phyloP scores from a whole-genome alignment of 2,329 filamentous ascomycete genomes.

The Beauveria asiatica region DNA sequence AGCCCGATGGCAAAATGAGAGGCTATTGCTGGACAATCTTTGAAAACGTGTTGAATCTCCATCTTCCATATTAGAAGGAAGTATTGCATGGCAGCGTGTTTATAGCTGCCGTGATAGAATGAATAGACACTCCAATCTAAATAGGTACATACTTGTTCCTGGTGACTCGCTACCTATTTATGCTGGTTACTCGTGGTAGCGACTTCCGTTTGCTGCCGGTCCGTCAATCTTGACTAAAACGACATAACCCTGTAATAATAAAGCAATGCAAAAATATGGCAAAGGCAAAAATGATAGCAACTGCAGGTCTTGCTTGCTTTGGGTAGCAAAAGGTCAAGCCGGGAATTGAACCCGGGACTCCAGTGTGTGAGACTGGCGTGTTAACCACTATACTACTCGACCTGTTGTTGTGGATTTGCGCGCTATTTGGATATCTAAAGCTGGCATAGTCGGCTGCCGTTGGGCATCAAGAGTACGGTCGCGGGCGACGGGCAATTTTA shows the following conservation, averaged over 20 bases:
- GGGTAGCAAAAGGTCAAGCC: conserved; percentile 4
- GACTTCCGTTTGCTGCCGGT: background rate
- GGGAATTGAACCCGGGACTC: conserved; percentile 18
- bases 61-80: background rate
- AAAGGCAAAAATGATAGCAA: background rate
- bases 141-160: background rate
- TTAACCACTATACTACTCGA: conserved; percentile 18
- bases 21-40: background rate
- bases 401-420: background rate
- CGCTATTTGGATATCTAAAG: background rate
- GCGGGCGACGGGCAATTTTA: background rate
- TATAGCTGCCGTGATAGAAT: background rate
- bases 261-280: background rate
- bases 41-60: background rate
- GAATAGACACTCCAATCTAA: conserved; percentile 5
- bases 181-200: background rate
- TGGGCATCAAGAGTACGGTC: background rate
- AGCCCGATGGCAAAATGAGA: conserved; percentile 6
- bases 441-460: background rate
- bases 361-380: conserved; percentile 16
- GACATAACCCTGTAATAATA: background rate
- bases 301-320: too few species aligned
- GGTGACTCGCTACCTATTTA: background rate
- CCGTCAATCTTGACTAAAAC: background rate
- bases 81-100: background rate